Conservation (phyloP, 148 eudicot species). For the Silene latifolia region DNA sequence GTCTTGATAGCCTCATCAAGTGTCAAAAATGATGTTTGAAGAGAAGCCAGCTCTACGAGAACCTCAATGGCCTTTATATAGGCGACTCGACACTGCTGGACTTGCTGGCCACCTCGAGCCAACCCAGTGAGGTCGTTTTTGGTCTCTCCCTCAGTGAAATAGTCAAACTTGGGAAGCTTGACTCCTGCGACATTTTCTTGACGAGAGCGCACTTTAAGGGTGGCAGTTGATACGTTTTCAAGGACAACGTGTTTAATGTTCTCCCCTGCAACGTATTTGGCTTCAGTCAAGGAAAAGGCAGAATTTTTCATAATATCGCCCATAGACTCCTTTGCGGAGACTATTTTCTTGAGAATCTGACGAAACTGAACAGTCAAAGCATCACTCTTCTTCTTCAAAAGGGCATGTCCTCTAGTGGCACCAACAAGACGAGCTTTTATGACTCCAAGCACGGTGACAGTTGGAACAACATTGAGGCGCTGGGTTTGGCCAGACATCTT, state of each 20-base stretch:
- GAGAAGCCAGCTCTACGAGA: slow-evolving; percentile 86
- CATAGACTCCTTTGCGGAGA: slow-evolving; percentile 68
- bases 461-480: slow-evolving; percentile 71
- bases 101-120: slow-evolving; percentile 77
- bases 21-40: slow-evolving; percentile 84
- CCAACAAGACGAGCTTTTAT: slow-evolving; percentile 75
- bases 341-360: slow-evolving; percentile 65
- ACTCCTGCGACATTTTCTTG: slow-evolving; percentile 77
- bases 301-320: slow-evolving; percentile 69
- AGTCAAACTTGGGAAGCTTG: slow-evolving; percentile 67
- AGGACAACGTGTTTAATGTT: slow-evolving; percentile 65
- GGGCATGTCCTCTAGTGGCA: slow-evolving; percentile 82
- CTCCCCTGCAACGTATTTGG: slow-evolving; percentile 81
- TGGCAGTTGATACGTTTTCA: slow-evolving; percentile 61
- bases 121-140: slow-evolving; percentile 72
- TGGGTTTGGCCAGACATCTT: slow-evolving; percentile 67
- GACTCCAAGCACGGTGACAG: slow-evolving; percentile 75
- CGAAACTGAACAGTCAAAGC: slow-evolving; percentile 79
- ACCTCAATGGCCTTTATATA: slow-evolving; percentile 72
- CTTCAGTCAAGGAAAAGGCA: slow-evolving; percentile 65
- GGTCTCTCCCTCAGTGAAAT: slow-evolving; percentile 62
- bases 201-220: slow-evolving; percentile 62
- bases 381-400: slow-evolving; percentile 78
- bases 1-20: slow-evolving; percentile 90
- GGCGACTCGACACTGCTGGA: slow-evolving; percentile 61